A percentile compares a stretch with the other conserved stretches of the same genome.
phyloP scores from a whole-genome alignment of 225 moss, liverwort and hornwort genomes.

The Straminergon stramineum region DNA sequence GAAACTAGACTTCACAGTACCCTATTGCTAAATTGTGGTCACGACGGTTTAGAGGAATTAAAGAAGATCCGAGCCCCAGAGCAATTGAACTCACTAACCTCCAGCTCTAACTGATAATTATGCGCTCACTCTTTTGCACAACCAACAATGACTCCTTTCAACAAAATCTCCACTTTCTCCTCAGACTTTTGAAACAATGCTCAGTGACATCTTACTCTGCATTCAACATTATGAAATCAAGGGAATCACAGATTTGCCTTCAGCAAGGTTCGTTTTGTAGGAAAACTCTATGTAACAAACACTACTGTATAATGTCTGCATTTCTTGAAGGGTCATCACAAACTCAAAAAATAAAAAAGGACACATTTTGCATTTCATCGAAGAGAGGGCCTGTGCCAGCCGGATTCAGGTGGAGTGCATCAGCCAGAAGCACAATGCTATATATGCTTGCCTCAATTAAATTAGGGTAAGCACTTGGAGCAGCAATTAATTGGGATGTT shows the following conservation, averaged over 20 bases:
- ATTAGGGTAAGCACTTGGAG: background rate
- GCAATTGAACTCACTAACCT: conserved; percentile 67
- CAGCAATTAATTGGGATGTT: background rate
- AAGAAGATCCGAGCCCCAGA: conserved; percentile 70
- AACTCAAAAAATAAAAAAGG: background rate
- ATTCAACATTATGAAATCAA: background rate
- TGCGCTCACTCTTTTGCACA: conserved; percentile 41
- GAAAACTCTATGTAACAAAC: background rate
- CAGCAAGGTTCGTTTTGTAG: background rate
- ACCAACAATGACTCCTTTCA: conserved; percentile 31
- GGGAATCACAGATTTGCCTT: background rate
- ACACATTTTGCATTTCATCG: background rate
- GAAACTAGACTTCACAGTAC: background rate
- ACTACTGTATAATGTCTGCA: background rate
- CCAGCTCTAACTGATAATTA: conserved; percentile 57
- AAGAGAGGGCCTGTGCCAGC: background rate
- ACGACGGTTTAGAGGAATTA: conserved; percentile 24
- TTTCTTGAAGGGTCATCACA: background rate
- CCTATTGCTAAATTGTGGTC: background rate
- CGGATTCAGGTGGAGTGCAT: background rate
- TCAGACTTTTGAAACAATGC: background rate
- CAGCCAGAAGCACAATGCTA: background rate
- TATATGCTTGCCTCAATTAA: background rate
- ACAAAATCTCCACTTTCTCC: background rate
- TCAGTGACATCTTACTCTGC: background rate